Evolutionary conservation across 2,329 filamentous ascomycete genomes (phyloP).

Genomic region (Hypoxylon sp.): DNA sequence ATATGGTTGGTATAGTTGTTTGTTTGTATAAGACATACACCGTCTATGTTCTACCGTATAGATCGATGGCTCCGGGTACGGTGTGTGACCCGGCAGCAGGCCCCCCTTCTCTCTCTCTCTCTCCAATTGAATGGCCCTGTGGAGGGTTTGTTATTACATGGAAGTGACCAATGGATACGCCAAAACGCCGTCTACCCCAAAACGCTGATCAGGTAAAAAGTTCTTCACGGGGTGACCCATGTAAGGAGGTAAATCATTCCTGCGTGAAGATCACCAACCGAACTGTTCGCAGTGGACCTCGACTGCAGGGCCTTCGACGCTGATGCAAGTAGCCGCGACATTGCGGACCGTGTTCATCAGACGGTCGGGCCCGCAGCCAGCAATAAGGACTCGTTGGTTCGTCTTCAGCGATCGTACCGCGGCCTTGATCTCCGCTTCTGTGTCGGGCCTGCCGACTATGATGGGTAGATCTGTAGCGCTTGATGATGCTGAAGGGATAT

Average conservation of each 20-base stretch:
- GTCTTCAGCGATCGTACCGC: constrained; percentile 55
- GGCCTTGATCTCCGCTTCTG: constrained; percentile 57
- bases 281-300: constrained; percentile 68
- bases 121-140: constrained; percentile 8
- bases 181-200: constrained; percentile 37
- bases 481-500: constrained; percentile 32
- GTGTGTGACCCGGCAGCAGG: not conserved
- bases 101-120: not conserved
- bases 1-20: constrained; percentile 6
- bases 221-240: constrained; percentile 5
- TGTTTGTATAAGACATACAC: constrained; percentile 8
- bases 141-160: constrained; percentile 2
- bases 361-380: constrained; percentile 64
- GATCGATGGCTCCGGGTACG: not conserved
- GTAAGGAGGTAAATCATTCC: constrained; percentile 18
- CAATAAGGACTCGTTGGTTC: constrained; percentile 61
- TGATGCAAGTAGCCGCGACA: constrained; percentile 62
- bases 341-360: constrained; percentile 63
- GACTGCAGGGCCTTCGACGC: constrained; percentile 62
- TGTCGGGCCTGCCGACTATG: constrained; percentile 60
- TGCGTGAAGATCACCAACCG: constrained; percentile 57
- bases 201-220: constrained; percentile 12
- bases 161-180: constrained; percentile 21
- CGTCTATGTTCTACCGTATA: constrained; percentile 16
- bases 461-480: constrained; percentile 51